These are phyloP conservation scores for Taphrina populina DNA, from an alignment of 1,139 yeast species.

Conservation along the genomic window DNA sequence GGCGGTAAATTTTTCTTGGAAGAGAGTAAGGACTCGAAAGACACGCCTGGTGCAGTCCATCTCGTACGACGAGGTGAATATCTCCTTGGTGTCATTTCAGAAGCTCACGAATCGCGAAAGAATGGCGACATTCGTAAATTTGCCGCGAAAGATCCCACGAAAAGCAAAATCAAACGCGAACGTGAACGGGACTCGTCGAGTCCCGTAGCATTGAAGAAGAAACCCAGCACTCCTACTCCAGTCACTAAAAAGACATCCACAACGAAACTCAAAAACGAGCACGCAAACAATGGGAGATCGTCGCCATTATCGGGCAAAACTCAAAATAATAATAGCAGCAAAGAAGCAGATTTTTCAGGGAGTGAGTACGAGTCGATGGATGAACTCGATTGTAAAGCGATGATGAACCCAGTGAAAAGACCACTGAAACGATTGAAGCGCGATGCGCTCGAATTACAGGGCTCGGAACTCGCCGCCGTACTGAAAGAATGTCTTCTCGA, in stretches of 20 bases:
- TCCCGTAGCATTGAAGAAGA: constrained; percentile 20
- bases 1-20: constrained; percentile 75
- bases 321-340: not conserved
- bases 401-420: constrained; percentile 69
- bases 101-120: constrained; percentile 41
- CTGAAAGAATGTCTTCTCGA: constrained; percentile 69
- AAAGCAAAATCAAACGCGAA: constrained; percentile 11
- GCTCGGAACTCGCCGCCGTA: constrained; percentile 77
- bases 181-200: constrained; percentile 23
- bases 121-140: constrained; percentile 26
- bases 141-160: constrained; percentile 17
- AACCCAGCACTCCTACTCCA: not conserved
- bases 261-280: constrained; percentile 2
- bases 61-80: constrained; percentile 92
- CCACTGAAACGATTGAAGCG: constrained; percentile 72
- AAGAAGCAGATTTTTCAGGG: constrained; percentile 20
- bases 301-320: constrained; percentile 14
- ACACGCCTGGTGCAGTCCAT: constrained; percentile 90
- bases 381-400: constrained; percentile 64
- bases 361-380: constrained; percentile 79
- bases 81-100: constrained; percentile 66
- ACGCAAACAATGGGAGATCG: constrained; percentile 31
- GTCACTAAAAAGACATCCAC: constrained; percentile 1
- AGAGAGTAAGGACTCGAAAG: constrained; percentile 49
- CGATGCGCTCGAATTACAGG: constrained; percentile 72